Percentiles rank a stretch among this genome's conserved stretches.
phyloP scores from a whole-genome alignment of 164 flowering plant genomes.

The Warburgia ugandensis region DNA sequence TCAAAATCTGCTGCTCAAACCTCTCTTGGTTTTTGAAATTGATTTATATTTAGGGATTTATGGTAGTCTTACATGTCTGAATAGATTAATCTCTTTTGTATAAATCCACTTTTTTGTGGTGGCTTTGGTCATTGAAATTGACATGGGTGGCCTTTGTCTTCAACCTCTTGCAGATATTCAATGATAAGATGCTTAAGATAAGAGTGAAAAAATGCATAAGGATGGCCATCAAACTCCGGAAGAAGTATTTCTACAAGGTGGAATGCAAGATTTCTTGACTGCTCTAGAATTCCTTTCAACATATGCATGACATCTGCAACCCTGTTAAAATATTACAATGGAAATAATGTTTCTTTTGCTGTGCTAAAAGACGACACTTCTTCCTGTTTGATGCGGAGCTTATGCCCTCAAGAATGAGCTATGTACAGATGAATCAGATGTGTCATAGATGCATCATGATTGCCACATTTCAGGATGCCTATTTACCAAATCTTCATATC shows the following conservation, averaged over 20 bases:
- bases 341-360: not conserved
- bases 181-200: slow-evolving; percentile 76
- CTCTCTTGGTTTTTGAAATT: not conserved
- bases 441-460: not conserved
- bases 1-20: slow-evolving; percentile 1
- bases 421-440: not conserved
- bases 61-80: not conserved
- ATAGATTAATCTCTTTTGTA: not conserved
- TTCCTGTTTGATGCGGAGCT: not conserved
- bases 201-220: slow-evolving; percentile 63
- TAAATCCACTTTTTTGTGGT: not conserved
- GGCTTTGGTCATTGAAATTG: not conserved
- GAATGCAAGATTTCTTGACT: not conserved
- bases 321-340: no score
- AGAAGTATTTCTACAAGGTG: slow-evolving; percentile 83
- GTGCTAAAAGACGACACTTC: not conserved
- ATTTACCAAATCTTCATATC: no score
- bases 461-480: no score
- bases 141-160: not conserved
- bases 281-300: no score
- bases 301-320: no score
- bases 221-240: slow-evolving; percentile 72
- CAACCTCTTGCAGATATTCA: slow-evolving; percentile 59
- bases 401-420: not conserved
- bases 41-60: not conserved